phyloP scores from a whole-genome alignment of 106 monocot genomes.

The Narthecium ossifragum region DNA sequence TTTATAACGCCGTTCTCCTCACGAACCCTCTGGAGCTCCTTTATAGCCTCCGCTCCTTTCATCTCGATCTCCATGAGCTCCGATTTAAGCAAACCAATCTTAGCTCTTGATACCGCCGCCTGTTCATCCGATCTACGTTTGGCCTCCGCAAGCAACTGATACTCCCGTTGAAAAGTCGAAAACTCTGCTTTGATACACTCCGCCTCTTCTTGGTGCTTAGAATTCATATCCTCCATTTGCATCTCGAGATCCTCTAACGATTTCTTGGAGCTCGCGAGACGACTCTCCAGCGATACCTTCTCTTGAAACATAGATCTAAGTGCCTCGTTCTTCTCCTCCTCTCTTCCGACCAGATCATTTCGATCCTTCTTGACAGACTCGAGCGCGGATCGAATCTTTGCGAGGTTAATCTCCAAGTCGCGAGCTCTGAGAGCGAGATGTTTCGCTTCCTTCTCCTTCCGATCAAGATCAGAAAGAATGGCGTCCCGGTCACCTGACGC shows the following conservation, averaged over 20 bases:
- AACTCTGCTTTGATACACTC: neutral
- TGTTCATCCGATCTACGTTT: slow-evolving; percentile 1
- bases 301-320: neutral
- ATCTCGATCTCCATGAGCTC: slow-evolving; percentile 3
- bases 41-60: neutral
- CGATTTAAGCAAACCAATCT: neutral
- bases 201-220: neutral
- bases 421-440: neutral
- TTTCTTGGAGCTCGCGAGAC: neutral
- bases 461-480: neutral
- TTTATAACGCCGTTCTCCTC: neutral
- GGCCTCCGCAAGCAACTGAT: neutral
- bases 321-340: neutral
- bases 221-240: slow-evolving; percentile 1
- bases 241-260: neutral
- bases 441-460: too few relatives aligned
- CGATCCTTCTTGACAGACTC: neutral
- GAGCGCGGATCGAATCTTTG: neutral
- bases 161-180: slow-evolving; percentile 4
- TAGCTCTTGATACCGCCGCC: neutral
- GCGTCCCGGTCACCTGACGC: neutral
- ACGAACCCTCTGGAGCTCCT: neutral
- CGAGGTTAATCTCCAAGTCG: neutral
- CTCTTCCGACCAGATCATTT: neutral
- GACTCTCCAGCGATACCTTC: neutral